Evolutionary conservation across 305 asterid genomes (phyloP).

Genomic region (Lippia alba): DNA sequence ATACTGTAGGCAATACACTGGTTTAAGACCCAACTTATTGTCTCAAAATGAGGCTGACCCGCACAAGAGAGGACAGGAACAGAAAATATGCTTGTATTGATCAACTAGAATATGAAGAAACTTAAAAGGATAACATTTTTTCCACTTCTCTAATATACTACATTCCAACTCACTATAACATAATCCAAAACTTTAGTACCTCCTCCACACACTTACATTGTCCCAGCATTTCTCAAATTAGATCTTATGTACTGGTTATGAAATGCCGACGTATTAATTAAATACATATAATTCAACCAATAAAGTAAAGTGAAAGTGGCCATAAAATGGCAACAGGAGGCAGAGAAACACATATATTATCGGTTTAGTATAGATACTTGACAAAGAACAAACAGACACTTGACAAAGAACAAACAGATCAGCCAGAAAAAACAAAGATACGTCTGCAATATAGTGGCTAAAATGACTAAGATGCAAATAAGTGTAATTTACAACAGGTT

Average conservation of each 20-base stretch:
- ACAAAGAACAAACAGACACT: too few relatives aligned
- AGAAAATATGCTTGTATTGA: constrained; percentile 3
- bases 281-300: constrained; percentile 6
- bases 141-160: constrained; percentile 8
- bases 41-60: background rate
- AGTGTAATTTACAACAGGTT: too few relatives aligned
- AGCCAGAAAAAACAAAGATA: too few relatives aligned
- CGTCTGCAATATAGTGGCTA: too few relatives aligned
- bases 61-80: background rate
- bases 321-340: constrained; percentile 12
- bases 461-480: too few relatives aligned
- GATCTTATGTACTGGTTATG: background rate
- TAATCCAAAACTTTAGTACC: constrained; percentile 16
- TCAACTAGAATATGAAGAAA: constrained; percentile 15
- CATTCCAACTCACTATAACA: constrained; percentile 9
- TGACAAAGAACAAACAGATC: too few relatives aligned
- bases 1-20: constrained; percentile 6
- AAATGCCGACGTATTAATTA: background rate
- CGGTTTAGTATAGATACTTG: too few relatives aligned
- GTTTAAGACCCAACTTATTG: background rate
- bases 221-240: constrained; percentile 12
- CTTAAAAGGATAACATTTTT: constrained; percentile 1
- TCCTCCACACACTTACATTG: constrained; percentile 15
- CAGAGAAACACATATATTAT: background rate
- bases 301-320: background rate